These are phyloP conservation scores for Collybia sordida DNA, from an alignment of 768 basidiomycete species.

Conservation along the genomic window DNA sequence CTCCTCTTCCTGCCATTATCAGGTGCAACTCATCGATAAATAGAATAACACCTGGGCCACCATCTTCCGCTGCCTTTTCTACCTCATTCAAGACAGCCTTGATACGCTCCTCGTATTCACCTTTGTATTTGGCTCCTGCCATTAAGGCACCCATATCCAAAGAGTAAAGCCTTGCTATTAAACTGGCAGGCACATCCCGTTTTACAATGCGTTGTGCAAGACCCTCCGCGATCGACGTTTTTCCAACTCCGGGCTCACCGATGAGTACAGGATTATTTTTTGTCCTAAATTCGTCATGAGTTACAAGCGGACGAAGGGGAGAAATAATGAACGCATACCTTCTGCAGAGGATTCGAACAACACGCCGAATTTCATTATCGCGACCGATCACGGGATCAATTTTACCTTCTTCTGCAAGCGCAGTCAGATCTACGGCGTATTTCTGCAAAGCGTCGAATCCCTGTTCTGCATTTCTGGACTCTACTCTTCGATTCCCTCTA, in stretches of 20 bases:
- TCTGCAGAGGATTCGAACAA: constrained; percentile 80
- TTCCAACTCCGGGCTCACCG: constrained; percentile 93
- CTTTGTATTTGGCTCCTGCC: constrained; percentile 92
- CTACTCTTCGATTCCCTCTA: constrained; percentile 82
- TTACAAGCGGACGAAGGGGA: neutral
- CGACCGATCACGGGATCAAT: constrained; percentile 95
- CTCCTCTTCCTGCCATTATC: constrained; percentile 86
- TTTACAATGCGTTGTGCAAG: constrained; percentile 95
- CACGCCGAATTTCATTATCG: constrained; percentile 88
- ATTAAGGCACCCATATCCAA: constrained; percentile 96
- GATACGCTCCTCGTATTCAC: constrained; percentile 94
- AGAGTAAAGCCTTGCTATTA: constrained; percentile 76
- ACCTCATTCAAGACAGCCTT: constrained; percentile 91
- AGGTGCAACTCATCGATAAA: constrained; percentile 96
- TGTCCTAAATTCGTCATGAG: constrained; percentile 48
- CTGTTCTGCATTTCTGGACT: constrained; percentile 84
- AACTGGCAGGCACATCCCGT: constrained; percentile 79
- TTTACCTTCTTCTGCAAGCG: constrained; percentile 88
- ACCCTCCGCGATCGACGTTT: constrained; percentile 94
- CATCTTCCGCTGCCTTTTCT: constrained; percentile 80
- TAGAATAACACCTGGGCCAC: constrained; percentile 78
- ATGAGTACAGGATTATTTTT: constrained; percentile 98
- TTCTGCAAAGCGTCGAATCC: constrained; percentile 93
- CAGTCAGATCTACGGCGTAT: constrained; percentile 84
- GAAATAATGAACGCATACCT: constrained; percentile 36